phyloP scores from a whole-genome alignment of 2,329 filamentous ascomycete species.

The Fonsecaea erecta region DNA sequence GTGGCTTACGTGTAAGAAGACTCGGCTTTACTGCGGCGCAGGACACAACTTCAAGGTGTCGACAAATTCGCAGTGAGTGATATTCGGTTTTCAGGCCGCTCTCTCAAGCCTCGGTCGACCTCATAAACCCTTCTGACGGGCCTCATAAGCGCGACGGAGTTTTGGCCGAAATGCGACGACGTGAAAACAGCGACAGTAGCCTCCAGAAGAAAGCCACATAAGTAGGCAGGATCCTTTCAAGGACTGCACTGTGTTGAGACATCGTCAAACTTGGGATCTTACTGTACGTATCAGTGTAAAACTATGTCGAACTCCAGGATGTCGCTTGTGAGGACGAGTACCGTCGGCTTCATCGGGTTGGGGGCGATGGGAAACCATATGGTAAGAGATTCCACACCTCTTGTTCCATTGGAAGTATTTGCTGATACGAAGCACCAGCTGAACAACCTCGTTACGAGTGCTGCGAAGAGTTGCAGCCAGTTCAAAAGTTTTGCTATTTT shows the following conservation, averaged over 20 bases:
- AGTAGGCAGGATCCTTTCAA: not conserved
- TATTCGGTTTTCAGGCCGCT: constrained; percentile 2
- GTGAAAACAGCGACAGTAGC: not conserved
- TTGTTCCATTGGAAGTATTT: not conserved
- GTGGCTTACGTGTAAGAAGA: not conserved
- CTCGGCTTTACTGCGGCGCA: not conserved
- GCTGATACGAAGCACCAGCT: constrained; percentile 2
- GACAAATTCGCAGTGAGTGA: not conserved
- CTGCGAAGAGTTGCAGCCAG: not conserved
- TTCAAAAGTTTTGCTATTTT: constrained; percentile 13
- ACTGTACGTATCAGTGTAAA: not conserved
- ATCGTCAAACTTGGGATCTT: not conserved
- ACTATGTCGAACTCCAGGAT: not conserved
- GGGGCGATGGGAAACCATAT: constrained; percentile 11
- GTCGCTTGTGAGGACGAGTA: constrained; percentile 5
- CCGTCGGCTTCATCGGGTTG: constrained; percentile 8
- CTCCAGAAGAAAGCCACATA: not conserved
- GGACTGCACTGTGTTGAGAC: not conserved
- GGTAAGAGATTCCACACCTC: not conserved
- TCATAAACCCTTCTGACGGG: not conserved
- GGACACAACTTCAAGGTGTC: not conserved
- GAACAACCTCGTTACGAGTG: constrained; percentile 2
- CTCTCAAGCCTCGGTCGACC: constrained; percentile 1
- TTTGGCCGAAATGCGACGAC: not conserved
- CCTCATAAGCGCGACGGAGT: not conserved